A percentile compares a stretch with the other conserved stretches of the same genome.
phyloP scores from a whole-genome alignment of 2,329 filamentous ascomycete species.

The Xylariaceae sp. region DNA sequence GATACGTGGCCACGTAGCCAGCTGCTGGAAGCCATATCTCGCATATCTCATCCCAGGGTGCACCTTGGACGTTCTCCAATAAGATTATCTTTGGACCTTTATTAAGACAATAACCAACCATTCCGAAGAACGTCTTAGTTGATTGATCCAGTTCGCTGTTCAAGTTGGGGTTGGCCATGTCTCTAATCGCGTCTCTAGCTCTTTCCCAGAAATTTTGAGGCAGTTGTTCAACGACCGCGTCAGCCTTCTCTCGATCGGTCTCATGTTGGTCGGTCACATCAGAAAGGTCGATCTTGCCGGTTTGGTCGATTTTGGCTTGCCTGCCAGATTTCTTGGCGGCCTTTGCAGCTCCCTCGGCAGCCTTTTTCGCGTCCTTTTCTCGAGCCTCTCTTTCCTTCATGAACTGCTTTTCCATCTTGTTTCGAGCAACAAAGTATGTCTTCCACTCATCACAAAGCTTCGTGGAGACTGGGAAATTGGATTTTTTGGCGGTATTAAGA shows the following conservation, averaged over 20 bases:
- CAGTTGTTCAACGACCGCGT: no score
- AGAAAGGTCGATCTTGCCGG: no score
- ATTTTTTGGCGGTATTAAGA: conserved; percentile 51
- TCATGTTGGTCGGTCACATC: not conserved
- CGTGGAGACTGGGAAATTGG: conserved; percentile 28
- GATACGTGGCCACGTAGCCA: conserved; percentile 51
- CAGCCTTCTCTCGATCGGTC: no score
- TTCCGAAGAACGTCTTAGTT: conserved; percentile 58
- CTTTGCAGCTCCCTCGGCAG: no score
- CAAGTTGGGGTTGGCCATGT: not conserved
- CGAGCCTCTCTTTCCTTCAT: no score
- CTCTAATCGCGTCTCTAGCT: not conserved
- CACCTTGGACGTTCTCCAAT: conserved; percentile 64
- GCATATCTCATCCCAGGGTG: conserved; percentile 56
- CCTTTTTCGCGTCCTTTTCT: no score
- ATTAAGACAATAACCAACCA: conserved; percentile 52
- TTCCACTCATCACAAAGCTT: conserved; percentile 41
- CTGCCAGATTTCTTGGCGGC: not conserved
- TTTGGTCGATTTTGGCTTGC: not conserved
- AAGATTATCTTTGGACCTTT: conserved; percentile 61
- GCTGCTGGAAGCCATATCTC: conserved; percentile 37
- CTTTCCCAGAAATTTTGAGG: not conserved
- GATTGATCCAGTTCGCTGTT: conserved; percentile 54
- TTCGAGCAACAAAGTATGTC: not conserved
- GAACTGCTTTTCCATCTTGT: not conserved